These are phyloP conservation scores for Lyophyllum shimeji DNA, from an alignment of 768 basidiomycete species.

Conservation along the genomic window DNA sequence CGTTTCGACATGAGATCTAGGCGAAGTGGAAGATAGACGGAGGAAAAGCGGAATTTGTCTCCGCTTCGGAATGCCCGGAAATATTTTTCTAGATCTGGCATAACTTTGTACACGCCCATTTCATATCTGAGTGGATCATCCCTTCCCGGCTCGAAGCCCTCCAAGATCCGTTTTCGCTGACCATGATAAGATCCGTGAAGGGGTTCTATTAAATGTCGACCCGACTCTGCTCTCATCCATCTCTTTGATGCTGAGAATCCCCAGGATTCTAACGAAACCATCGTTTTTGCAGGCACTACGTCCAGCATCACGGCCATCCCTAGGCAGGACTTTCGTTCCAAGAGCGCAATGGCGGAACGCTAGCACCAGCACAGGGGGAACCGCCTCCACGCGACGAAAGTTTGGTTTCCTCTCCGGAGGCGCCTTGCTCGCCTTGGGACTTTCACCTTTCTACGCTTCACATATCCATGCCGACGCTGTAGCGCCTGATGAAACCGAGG, in stretches of 20 bases:
- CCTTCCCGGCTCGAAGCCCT: too few relatives aligned
- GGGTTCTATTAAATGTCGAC: neutral
- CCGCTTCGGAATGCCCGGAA: conserved; percentile 7
- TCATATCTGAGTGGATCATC: neutral
- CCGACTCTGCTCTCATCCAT: neutral
- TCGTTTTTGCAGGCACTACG: neutral
- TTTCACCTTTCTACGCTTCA: conserved; percentile 12
- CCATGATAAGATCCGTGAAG: conserved; percentile 12
- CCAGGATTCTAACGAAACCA: neutral
- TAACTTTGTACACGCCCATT: neutral
- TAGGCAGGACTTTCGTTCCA: neutral
- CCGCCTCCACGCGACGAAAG: neutral
- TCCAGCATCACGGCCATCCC: neutral
- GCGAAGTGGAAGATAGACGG: neutral
- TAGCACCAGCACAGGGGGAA: conserved; percentile 3
- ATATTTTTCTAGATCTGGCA: neutral
- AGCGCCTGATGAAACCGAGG: conserved; percentile 9
- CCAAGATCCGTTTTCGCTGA: conserved; percentile 4
- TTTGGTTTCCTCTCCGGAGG: conserved; percentile 10
- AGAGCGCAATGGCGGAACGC: conserved; percentile 10
- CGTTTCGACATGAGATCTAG: conserved; percentile 47
- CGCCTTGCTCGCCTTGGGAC: conserved; percentile 13
- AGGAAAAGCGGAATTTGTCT: neutral
- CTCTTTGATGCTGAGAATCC: conserved; percentile 9
- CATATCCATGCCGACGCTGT: conserved; percentile 15